A percentile compares a stretch with the other conserved stretches of the same genome.
These are phyloP conservation scores for Diplodia intermedia DNA, from an alignment of 2,329 filamentous ascomycete species.

Conservation along the genomic window DNA sequence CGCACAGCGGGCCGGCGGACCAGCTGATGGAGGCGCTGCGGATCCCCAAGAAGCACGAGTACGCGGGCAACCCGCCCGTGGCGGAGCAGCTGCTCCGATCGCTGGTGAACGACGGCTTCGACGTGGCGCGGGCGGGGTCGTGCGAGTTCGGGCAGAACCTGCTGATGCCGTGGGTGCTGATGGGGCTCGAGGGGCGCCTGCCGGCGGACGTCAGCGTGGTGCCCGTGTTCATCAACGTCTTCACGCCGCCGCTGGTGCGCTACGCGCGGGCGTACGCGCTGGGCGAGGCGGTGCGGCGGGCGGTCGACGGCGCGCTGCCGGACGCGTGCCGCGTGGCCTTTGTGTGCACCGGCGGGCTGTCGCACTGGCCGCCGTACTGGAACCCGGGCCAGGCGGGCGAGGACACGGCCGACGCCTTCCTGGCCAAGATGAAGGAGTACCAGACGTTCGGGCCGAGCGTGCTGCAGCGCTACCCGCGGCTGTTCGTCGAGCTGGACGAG, in stretches of 20 bases:
- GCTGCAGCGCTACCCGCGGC: conserved; percentile 38
- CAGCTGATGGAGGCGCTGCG: conserved; percentile 40
- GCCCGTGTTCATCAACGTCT: conserved; percentile 43
- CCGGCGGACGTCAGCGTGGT: conserved; percentile 38
- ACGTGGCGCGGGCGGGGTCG: conserved; percentile 38
- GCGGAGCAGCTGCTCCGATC: conserved; percentile 39
- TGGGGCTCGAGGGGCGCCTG: conserved; percentile 36
- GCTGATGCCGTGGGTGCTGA: conserved; percentile 44
- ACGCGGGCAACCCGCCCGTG: conserved; percentile 39
- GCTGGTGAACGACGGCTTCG: conserved; percentile 40
- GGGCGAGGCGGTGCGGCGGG: conserved; percentile 41
- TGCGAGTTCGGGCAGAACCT: conserved; percentile 43
- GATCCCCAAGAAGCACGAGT: conserved; percentile 38
- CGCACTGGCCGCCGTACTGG: conserved; percentile 45
- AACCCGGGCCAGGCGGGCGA: conserved; percentile 39
- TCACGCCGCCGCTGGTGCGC: conserved; percentile 42
- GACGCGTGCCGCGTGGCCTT: conserved; percentile 31
- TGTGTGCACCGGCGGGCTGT: conserved; percentile 36
- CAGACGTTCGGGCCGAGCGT: conserved; percentile 40
- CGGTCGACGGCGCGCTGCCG: conserved; percentile 22
- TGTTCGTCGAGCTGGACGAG: conserved; percentile 43
- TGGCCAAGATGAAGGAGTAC: conserved; percentile 42
- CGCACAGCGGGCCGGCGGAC: conserved; percentile 41
- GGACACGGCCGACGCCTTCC: conserved; percentile 40
- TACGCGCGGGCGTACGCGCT: conserved; percentile 43